These are phyloP conservation scores for Xylariaceae sp. DNA, from an alignment of 2,329 filamentous ascomycete genomes.

Conservation along the genomic window DNA sequence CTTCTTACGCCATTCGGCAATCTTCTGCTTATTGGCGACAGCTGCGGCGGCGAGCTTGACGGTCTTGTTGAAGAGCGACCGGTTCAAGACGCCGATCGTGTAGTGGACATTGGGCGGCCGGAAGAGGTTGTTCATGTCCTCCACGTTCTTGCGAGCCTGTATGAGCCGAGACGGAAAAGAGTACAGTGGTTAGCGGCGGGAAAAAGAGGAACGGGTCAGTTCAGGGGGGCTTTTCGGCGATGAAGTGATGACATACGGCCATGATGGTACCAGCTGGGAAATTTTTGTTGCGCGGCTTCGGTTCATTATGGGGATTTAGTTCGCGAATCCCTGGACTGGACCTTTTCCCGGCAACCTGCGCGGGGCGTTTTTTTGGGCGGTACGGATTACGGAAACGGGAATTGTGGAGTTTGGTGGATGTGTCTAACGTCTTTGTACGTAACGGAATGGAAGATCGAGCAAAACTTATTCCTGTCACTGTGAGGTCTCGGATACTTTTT, in stretches of 20 bases:
- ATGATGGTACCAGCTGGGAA: conserved; percentile 21
- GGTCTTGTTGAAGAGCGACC: conserved; percentile 72
- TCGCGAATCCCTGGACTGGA: not conserved
- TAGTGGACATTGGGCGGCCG: conserved; percentile 64
- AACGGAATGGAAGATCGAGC: too few species aligned
- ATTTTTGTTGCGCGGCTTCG: conserved; percentile 5
- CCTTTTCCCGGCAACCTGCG: not conserved
- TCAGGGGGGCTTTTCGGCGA: not conserved
- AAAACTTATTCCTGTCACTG: too few species aligned
- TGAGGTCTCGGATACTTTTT: too few species aligned
- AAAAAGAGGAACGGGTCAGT: not conserved
- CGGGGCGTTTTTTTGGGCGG: not conserved
- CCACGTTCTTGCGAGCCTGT: conserved; percentile 26
- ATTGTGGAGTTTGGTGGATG: not conserved
- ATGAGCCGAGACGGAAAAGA: not conserved
- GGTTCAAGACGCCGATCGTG: conserved; percentile 58
- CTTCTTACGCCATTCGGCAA: conserved; percentile 63
- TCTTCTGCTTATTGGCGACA: conserved; percentile 68
- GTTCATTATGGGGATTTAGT: not conserved
- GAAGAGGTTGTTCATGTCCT: conserved; percentile 55
- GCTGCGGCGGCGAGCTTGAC: conserved; percentile 73
- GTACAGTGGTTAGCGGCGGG: conserved; percentile 7
- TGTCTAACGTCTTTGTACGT: too few species aligned
- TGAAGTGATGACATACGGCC: conserved; percentile 19
- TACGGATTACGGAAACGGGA: not conserved